Conservation (phyloP, 2,329 filamentous ascomycete genomes). For the Amauroascus verrucosus region DNA sequence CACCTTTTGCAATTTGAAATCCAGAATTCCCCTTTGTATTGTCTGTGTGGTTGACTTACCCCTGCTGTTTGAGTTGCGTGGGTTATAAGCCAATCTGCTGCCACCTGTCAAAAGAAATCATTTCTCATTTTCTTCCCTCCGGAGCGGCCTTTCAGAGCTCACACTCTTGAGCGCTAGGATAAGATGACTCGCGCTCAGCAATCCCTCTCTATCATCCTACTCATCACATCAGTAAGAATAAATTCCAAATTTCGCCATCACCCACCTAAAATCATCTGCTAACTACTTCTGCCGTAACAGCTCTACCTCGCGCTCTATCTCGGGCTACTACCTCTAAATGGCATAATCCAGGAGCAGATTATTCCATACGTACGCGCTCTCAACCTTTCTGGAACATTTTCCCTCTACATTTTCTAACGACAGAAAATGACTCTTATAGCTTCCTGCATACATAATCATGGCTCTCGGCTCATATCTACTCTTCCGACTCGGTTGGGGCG, state of each 20-base stretch:
- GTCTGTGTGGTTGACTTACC: too few species aligned
- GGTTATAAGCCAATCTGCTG: too few species aligned
- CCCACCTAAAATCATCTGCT: background rate
- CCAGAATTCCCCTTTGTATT: too few species aligned
- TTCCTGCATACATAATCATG: conserved; percentile 87
- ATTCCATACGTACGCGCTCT: conserved; percentile 67
- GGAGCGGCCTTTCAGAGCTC: background rate
- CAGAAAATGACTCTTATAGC: conserved; percentile 40
- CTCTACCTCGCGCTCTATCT: conserved; percentile 82
- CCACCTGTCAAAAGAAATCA: too few species aligned
- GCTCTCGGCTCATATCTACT: conserved; percentile 87
- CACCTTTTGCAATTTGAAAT: too few species aligned
- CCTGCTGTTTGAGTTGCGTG: too few species aligned
- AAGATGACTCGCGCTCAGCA: conserved; percentile 88
- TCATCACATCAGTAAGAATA: conserved; percentile 67
- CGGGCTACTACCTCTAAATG: conserved; percentile 68
- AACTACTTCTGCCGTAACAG: conserved; percentile 39
- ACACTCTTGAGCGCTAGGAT: too few species aligned
- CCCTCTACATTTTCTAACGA: background rate
- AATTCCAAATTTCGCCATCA: background rate
- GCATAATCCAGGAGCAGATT: conserved; percentile 68
- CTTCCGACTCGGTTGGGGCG: conserved; percentile 80
- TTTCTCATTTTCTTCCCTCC: background rate
- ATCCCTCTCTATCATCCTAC: conserved; percentile 75
- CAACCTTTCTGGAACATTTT: background rate